Evolutionary conservation across 1,284 basidiomycete genomes (phyloP).

Genomic region (Ceratobasidium sp.): DNA sequence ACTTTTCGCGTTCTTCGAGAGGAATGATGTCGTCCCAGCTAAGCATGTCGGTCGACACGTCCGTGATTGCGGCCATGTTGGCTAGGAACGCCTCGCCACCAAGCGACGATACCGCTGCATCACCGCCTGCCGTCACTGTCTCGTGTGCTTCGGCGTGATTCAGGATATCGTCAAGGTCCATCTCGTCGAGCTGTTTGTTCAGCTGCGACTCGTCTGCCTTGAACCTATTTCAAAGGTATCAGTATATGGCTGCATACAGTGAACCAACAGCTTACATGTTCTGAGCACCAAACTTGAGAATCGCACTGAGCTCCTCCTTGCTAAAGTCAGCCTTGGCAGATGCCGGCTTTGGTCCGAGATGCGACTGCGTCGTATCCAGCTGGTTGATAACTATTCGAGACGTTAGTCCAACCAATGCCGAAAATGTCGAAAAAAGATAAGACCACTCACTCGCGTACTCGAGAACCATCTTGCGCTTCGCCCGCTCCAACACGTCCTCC

Average conservation of each 20-base stretch:
- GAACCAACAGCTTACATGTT: slow-evolving; percentile 66
- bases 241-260: neutral
- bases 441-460: slow-evolving; percentile 92
- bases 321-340: slow-evolving; percentile 86
- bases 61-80: slow-evolving; percentile 94
- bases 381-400: slow-evolving; percentile 90
- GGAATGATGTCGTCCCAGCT: slow-evolving; percentile 99
- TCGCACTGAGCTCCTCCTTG: slow-evolving; percentile 98
- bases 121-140: slow-evolving; percentile 81
- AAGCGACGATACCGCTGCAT: slow-evolving; percentile 78
- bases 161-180: slow-evolving; percentile 98
- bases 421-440: neutral
- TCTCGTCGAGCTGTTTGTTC: slow-evolving; percentile 96
- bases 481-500: slow-evolving; percentile 96
- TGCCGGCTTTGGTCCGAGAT: slow-evolving; percentile 81
- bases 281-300: slow-evolving; percentile 98
- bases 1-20: slow-evolving; percentile 85
- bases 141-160: slow-evolving; percentile 97
- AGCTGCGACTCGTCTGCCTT: slow-evolving; percentile 94
- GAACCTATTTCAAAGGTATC: slow-evolving; percentile 65
- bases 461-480: slow-evolving; percentile 99
- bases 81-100: slow-evolving; percentile 97
- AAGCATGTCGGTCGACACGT: slow-evolving; percentile 93
- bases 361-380: slow-evolving; percentile 98
- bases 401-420: slow-evolving; percentile 37